A percentile compares a stretch with the other conserved stretches of the same genome.
Conservation (phyloP, 2,329 filamentous ascomycete species). For the Nectriaceae sp. region DNA sequence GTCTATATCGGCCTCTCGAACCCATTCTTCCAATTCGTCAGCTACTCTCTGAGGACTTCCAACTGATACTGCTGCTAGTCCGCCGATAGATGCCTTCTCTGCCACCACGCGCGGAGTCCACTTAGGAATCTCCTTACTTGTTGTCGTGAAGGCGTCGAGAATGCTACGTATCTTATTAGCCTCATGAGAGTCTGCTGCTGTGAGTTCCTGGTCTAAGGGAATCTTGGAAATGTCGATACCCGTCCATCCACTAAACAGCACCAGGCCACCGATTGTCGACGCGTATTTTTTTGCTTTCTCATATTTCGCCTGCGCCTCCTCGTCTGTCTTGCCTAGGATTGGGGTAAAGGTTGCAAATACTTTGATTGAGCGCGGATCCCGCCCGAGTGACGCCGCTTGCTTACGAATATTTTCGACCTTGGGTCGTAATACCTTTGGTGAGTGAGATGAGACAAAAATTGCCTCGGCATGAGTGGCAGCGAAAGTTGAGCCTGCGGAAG, state of each 20-base stretch:
- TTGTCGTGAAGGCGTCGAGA: conserved; percentile 50
- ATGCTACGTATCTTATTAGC: conserved; percentile 52
- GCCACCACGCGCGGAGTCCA: conserved; percentile 48
- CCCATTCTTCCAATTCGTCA: conserved; percentile 47
- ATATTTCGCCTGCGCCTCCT: conserved; percentile 55
- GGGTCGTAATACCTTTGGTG: conserved; percentile 47
- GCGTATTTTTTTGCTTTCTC: conserved; percentile 54
- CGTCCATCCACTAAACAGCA: conserved; percentile 59
- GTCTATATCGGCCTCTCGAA: conserved; percentile 43
- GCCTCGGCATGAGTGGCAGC: conserved; percentile 61
- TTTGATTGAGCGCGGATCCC: conserved; percentile 59
- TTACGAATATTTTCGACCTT: conserved; percentile 55
- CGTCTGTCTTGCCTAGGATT: conserved; percentile 50
- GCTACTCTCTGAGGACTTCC: conserved; percentile 44
- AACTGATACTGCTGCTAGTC: conserved; percentile 37
- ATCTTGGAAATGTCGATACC: conserved; percentile 61
- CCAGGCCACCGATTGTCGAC: conserved; percentile 54
- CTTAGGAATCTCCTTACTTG: conserved; percentile 43
- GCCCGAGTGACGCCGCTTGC: conserved; percentile 50
- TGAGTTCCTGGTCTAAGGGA: conserved; percentile 59
- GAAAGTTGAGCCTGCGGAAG: conserved; percentile 56
- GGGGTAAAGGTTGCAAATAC: conserved; percentile 55
- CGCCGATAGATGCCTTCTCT: conserved; percentile 44
- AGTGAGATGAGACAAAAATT: conserved; percentile 60
- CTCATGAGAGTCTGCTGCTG: conserved; percentile 54